Conservation (phyloP, 345 rosid genomes). For the Hevea brasiliensis region DNA sequence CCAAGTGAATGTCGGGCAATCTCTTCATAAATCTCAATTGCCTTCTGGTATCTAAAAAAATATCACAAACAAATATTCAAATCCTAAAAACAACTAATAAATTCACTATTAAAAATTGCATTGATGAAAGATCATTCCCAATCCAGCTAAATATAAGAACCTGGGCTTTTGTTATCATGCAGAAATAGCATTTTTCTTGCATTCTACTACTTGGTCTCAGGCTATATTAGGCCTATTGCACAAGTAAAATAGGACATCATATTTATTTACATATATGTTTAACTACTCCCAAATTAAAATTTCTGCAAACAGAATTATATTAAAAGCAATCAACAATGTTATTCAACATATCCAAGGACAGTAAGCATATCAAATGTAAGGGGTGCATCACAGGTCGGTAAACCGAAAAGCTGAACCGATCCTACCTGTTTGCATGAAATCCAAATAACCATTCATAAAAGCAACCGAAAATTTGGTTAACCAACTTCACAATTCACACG, state of each 20-base stretch:
- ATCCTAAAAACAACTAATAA: not conserved
- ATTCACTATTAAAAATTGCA: not conserved
- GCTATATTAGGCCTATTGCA: not conserved
- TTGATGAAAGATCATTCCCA: not conserved
- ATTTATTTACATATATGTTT: not conserved
- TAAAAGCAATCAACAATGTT: not conserved
- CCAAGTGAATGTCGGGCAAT: conserved; percentile 70
- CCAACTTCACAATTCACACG: too few species aligned
- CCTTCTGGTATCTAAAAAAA: conserved; percentile 72
- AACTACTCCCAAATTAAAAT: not conserved
- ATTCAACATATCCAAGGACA: not conserved
- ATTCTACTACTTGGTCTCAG: not conserved
- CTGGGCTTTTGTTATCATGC: not conserved
- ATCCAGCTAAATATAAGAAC: not conserved
- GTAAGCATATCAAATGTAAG: not conserved
- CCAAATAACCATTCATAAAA: too few species aligned
- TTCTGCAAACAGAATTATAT: not conserved
- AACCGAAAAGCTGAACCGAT: too few species aligned
- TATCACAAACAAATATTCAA: conserved; percentile 23
- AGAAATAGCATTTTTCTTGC: not conserved
- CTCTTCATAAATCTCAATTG: conserved; percentile 88
- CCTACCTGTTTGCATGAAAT: not conserved
- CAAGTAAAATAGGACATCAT: not conserved
- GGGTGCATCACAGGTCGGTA: not conserved
- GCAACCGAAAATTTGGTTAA: too few species aligned